A percentile compares a stretch with the other conserved stretches of the same genome.
phyloP scores from a whole-genome alignment of 768 basidiomycete genomes.

The Nevesoporus exiguus region DNA sequence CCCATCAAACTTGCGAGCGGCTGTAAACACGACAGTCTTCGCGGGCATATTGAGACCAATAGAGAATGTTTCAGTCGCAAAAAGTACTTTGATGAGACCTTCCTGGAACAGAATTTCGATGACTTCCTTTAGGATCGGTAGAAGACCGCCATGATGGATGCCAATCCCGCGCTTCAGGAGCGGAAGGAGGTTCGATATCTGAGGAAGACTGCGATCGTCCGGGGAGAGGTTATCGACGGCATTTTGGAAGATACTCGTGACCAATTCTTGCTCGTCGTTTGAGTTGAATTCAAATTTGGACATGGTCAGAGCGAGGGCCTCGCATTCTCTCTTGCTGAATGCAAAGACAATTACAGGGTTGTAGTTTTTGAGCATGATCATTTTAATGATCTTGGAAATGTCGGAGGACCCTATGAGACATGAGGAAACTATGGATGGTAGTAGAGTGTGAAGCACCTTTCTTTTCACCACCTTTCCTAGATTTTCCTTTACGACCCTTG shows the following conservation, averaged over 20 bases:
- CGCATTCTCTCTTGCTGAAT: conserved; percentile 98
- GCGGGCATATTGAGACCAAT: conserved; percentile 99
- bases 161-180: conserved; percentile 93
- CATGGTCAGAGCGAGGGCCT: conserved; percentile 84
- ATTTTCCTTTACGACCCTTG: conserved; percentile 88
- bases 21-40: conserved; percentile 97
- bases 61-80: conserved; percentile 98
- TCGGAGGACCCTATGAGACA: conserved; percentile 71
- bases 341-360: conserved; percentile 99
- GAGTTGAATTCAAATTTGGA: conserved; percentile 96
- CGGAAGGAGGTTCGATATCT: conserved; percentile 90
- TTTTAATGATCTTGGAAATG: conserved; percentile 95
- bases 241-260: conserved; percentile 87
- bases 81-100: conserved; percentile 95
- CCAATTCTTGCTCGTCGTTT: conserved; percentile 85
- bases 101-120: conserved; percentile 99
- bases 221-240: conserved; percentile 86
- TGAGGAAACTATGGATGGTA: not conserved
- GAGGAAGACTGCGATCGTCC: conserved; percentile 86
- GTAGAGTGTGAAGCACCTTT: conserved; percentile 56
- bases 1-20: conserved; percentile 94
- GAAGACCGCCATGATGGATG: conserved; percentile 95
- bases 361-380: conserved; percentile 97
- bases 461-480: conserved; percentile 87
- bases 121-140: conserved; percentile 97